A percentile compares a stretch with the other conserved stretches of the same genome.
Conservation (phyloP, 257 asterid species). For the Perilla frutescens region DNA sequence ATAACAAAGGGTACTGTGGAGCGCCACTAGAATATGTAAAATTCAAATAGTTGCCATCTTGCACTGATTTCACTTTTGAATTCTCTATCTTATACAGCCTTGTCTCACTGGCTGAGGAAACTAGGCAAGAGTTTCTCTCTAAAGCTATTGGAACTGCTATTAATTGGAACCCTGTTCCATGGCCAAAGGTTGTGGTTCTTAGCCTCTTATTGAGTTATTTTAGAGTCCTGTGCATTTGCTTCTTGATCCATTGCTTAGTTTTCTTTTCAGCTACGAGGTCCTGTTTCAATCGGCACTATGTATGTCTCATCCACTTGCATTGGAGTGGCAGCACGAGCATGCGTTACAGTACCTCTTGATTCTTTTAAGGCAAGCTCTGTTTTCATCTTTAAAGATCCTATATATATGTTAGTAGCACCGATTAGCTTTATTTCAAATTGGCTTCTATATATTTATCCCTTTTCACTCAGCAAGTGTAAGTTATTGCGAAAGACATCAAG, state of each 20-base stretch:
- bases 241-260: slow-evolving; percentile 32
- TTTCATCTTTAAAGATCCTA: slow-evolving; percentile 20
- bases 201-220: slow-evolving; percentile 28
- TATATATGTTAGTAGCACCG: slow-evolving; percentile 14
- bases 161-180: slow-evolving; percentile 46
- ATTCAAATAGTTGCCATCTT: slow-evolving; percentile 4
- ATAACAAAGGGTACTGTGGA: slow-evolving; percentile 36
- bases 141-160: slow-evolving; percentile 52
- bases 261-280: slow-evolving; percentile 41
- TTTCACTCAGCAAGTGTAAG: slow-evolving; percentile 4
- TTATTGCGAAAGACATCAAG: not conserved
- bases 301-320: slow-evolving; percentile 40
- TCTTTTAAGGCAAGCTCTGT: slow-evolving; percentile 47
- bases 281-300: slow-evolving; percentile 31
- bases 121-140: slow-evolving; percentile 49
- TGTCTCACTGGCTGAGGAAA: slow-evolving; percentile 48
- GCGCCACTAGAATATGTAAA: not conserved
- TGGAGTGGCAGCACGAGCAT: slow-evolving; percentile 61
- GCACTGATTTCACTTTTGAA: slow-evolving; percentile 26
- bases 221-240: slow-evolving; percentile 2
- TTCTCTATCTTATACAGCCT: slow-evolving; percentile 39
- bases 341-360: slow-evolving; percentile 40
- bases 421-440: slow-evolving; percentile 18
- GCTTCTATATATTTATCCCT: slow-evolving; percentile 14
- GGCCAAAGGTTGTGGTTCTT: slow-evolving; percentile 42